Percentiles rank a stretch among this genome's conserved stretches.
Conservation (phyloP, 2,329 filamentous ascomycete genomes). For the Apiospora malaysiana region DNA sequence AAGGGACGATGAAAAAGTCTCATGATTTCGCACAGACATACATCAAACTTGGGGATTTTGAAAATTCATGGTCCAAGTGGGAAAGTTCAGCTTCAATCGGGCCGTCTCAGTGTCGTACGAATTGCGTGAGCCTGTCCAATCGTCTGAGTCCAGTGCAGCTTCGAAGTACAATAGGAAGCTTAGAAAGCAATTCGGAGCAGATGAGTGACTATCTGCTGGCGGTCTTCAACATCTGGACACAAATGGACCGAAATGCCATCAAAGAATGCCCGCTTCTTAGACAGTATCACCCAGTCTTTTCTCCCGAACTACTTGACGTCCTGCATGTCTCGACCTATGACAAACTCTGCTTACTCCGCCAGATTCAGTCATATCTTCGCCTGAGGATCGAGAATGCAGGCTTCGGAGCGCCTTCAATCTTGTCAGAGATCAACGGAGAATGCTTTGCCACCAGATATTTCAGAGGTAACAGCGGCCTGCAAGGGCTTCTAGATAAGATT, state of each 20-base stretch:
- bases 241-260: conserved; percentile 57
- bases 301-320: conserved; percentile 55
- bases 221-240: conserved; percentile 63
- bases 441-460: conserved; percentile 56
- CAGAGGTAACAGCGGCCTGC: conserved; percentile 37
- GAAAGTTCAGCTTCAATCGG: neutral
- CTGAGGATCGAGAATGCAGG: conserved; percentile 37
- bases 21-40: conserved; percentile 30
- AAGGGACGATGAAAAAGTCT: conserved; percentile 32
- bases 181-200: conserved; percentile 48
- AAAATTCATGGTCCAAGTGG: neutral
- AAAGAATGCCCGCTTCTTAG: conserved; percentile 51
- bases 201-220: conserved; percentile 59
- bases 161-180: neutral
- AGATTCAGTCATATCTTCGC: conserved; percentile 56
- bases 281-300: conserved; percentile 58
- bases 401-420: conserved; percentile 46
- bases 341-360: conserved; percentile 57
- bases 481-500: conserved; percentile 28
- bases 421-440: conserved; percentile 47
- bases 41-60: neutral
- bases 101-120: neutral
- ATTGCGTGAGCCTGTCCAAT: neutral
- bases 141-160: neutral
- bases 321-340: conserved; percentile 54